Conservation (phyloP, 768 basidiomycete species). For the Steccherinum ochraceum region DNA sequence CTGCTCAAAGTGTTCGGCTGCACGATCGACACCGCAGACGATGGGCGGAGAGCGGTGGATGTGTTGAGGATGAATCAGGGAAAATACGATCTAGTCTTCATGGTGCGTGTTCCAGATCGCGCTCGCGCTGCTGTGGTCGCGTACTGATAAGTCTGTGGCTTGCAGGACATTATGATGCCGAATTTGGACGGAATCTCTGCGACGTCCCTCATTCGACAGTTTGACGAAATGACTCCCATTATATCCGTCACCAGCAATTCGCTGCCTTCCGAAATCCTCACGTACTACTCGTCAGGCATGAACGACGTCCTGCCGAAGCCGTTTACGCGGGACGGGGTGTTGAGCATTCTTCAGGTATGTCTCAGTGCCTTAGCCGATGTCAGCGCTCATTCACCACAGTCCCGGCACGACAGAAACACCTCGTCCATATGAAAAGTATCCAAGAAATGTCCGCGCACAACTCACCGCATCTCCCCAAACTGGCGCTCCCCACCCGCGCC, state of each 20-base stretch:
- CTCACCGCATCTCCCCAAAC: background rate
- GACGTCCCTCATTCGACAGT: slow-evolving; percentile 88
- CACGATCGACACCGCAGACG: slow-evolving; percentile 88
- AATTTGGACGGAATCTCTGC: slow-evolving; percentile 84
- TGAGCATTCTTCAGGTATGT: slow-evolving; percentile 84
- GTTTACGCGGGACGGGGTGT: slow-evolving; percentile 85
- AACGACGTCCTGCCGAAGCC: slow-evolving; percentile 96
- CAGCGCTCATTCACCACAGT: too few relatives aligned
- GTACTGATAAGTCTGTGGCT: background rate
- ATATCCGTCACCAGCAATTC: slow-evolving; percentile 98
- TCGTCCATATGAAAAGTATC: background rate
- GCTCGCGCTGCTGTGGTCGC: background rate
- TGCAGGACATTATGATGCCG: slow-evolving; percentile 91
- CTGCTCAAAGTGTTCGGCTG: slow-evolving; percentile 95
- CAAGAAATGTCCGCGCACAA: background rate
- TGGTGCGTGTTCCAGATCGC: slow-evolving; percentile 75
- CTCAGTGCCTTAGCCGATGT: too few relatives aligned
- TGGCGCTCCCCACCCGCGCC: background rate
- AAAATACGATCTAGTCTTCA: slow-evolving; percentile 91
- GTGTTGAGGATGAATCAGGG: slow-evolving; percentile 81
- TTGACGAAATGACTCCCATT: slow-evolving; percentile 92
- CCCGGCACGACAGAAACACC: background rate
- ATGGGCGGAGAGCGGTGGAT: slow-evolving; percentile 85
- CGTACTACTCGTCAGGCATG: slow-evolving; percentile 88
- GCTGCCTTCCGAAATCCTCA: slow-evolving; percentile 87